phyloP scores from a whole-genome alignment of 306 rosid genomes.

The Cicer judaicum region DNA sequence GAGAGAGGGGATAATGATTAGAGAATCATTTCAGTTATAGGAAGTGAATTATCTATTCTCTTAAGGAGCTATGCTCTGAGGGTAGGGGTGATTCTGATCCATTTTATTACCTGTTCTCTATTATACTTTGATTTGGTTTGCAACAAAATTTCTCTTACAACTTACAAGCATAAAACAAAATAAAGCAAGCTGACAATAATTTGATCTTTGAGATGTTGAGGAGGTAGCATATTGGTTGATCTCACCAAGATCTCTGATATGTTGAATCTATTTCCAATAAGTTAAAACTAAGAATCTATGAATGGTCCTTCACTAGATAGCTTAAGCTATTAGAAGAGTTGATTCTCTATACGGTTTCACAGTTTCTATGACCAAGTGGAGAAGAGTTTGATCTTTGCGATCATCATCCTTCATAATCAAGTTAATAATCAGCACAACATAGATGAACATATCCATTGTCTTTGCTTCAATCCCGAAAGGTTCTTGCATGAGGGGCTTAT shows the following conservation, averaged over 20 bases:
- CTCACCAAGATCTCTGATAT: constrained; percentile 16
- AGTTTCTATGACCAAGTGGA: background rate
- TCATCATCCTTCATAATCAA: no score
- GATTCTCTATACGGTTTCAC: background rate
- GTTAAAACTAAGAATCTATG: background rate
- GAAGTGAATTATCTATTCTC: background rate
- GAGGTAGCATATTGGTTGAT: constrained; percentile 1
- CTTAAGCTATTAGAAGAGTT: background rate
- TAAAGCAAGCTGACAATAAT: background rate
- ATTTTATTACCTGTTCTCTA: background rate
- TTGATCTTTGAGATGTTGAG: constrained; percentile 15
- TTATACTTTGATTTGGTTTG: background rate
- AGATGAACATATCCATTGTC: background rate
- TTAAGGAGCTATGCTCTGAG: no score
- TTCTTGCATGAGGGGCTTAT: background rate
- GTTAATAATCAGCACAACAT: no score
- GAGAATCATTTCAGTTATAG: background rate
- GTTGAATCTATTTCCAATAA: constrained; percentile 11
- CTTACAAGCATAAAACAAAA: background rate
- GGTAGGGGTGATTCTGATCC: background rate
- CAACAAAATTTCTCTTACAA: background rate
- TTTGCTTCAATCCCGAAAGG: background rate
- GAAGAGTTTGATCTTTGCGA: background rate
- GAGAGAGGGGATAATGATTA: background rate
- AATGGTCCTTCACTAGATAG: background rate